A percentile compares a stretch with the other conserved stretches of the same genome.
These are phyloP conservation scores for Skeletonema marinoi DNA, from an alignment of 108 stramenopile genomes.

Conservation along the genomic window DNA sequence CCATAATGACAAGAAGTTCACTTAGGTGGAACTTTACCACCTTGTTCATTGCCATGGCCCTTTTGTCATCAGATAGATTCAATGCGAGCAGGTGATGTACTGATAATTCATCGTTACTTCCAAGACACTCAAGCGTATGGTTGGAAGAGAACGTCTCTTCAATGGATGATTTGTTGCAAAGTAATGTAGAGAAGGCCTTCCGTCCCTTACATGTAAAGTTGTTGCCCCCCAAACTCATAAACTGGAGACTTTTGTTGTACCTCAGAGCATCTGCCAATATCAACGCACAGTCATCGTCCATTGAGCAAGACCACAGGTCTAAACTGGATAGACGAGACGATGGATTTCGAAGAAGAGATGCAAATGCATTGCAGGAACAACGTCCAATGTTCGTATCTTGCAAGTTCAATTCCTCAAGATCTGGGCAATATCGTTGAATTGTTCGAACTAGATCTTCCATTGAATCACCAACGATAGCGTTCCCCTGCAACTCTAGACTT, in stretches of 20 bases:
- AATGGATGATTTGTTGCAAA: constrained; percentile 13
- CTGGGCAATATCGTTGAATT: not conserved
- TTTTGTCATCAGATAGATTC: not conserved
- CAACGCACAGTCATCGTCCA: not conserved
- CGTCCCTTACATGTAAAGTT: not conserved
- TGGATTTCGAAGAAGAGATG: not conserved
- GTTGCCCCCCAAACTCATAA: not conserved
- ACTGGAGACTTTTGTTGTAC: not conserved
- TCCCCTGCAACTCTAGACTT: not conserved
- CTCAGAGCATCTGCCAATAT: not conserved
- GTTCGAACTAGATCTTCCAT: not conserved
- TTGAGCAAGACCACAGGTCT: not conserved
- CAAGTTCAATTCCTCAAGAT: not conserved
- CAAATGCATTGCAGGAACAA: not conserved
- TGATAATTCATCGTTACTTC: not conserved
- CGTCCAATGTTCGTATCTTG: not conserved
- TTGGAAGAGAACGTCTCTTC: constrained; percentile 6
- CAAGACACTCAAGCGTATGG: not conserved
- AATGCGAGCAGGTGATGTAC: not conserved
- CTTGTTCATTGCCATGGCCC: not conserved
- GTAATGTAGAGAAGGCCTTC: not conserved
- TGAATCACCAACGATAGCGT: not conserved
- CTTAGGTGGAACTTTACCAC: not conserved
- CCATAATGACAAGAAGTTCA: not conserved
- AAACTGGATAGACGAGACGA: not conserved